A percentile compares a stretch with the other conserved stretches of the same genome.
Evolutionary conservation across 768 basidiomycete genomes (phyloP).

Genomic region (Tulasnella calospora): DNA sequence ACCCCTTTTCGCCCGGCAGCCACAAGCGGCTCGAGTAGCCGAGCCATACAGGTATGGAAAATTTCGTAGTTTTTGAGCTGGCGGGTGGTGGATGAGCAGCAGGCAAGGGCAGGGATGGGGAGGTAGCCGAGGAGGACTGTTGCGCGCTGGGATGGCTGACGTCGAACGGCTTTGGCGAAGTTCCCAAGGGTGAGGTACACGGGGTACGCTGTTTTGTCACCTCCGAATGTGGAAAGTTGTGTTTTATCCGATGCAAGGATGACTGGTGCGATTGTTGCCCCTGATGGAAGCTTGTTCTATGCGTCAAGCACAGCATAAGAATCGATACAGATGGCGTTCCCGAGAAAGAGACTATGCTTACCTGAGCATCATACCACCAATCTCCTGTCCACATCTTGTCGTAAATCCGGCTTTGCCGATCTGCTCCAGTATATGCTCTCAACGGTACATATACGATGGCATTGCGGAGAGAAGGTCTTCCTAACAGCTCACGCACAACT

Average conservation of each 20-base stretch:
- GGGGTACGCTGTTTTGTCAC: conserved; percentile 44
- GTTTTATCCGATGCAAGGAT: too few species aligned
- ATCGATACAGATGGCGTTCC: conserved; percentile 16
- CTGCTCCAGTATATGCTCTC: conserved; percentile 31
- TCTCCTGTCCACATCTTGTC: conserved; percentile 25
- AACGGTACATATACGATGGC: conserved; percentile 36
- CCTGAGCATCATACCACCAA: conserved; percentile 21
- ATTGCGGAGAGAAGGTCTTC: conserved; percentile 34
- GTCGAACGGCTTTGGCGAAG: conserved; percentile 41
- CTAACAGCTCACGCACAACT: conserved; percentile 33
- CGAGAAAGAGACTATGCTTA: not conserved
- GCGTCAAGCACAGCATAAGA: conserved; percentile 29
- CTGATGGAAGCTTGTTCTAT: conserved; percentile 20
- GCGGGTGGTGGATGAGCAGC: conserved; percentile 25
- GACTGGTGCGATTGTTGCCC: conserved; percentile 41
- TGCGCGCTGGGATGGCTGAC: conserved; percentile 38
- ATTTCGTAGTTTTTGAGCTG: conserved; percentile 34
- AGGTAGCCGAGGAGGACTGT: conserved; percentile 42
- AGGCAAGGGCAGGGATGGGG: conserved; percentile 37
- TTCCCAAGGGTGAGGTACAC: conserved; percentile 46
- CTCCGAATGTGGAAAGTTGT: conserved; percentile 37
- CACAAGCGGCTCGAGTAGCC: not conserved
- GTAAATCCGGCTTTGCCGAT: conserved; percentile 32
- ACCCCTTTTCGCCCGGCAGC: conserved; percentile 3
- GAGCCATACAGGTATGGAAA: conserved; percentile 17